Conservation (phyloP, 495 filamentous ascomycete species). For the Neurospora sp. region DNA sequence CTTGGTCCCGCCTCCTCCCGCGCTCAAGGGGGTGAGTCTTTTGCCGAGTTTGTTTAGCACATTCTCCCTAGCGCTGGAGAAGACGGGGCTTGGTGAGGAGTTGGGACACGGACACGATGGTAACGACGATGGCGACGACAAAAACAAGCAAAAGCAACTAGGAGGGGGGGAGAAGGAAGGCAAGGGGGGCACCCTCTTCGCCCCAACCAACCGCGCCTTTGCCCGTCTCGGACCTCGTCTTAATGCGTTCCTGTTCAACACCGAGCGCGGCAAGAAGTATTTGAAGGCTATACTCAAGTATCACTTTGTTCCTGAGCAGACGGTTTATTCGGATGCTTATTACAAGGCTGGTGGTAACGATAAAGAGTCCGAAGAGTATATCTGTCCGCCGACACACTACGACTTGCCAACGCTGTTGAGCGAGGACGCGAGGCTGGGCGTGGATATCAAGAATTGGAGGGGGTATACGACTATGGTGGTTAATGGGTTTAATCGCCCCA, state of each 20-base stretch:
- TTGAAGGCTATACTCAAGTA: slow-evolving; percentile 68
- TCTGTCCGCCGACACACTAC: slow-evolving; percentile 32
- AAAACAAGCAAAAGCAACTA: neutral
- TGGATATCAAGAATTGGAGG: slow-evolving; percentile 57
- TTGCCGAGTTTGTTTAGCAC: slow-evolving; percentile 70
- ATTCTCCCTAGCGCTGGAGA: slow-evolving; percentile 56
- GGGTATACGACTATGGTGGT: slow-evolving; percentile 56
- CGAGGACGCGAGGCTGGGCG: slow-evolving; percentile 41
- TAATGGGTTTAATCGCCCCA: slow-evolving; percentile 54
- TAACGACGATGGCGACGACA: neutral
- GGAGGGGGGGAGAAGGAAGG: neutral
- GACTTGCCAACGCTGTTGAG: slow-evolving; percentile 58
- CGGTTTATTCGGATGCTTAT: slow-evolving; percentile 73
- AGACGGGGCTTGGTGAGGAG: slow-evolving; percentile 50
- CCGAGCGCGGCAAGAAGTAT: slow-evolving; percentile 53
- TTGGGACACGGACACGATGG: neutral
- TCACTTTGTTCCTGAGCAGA: slow-evolving; percentile 63
- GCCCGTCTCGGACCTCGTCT: slow-evolving; percentile 53
- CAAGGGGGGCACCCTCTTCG: slow-evolving; percentile 55
- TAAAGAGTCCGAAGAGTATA: neutral
- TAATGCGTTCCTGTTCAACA: slow-evolving; percentile 69
- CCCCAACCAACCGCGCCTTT: slow-evolving; percentile 70
- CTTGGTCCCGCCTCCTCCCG: slow-evolving; percentile 61
- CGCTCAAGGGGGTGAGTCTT: slow-evolving; percentile 50
- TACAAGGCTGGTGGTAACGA: slow-evolving; percentile 34